Conservation (phyloP, 2,329 filamentous ascomycete genomes). For the Penicillium sp. region DNA sequence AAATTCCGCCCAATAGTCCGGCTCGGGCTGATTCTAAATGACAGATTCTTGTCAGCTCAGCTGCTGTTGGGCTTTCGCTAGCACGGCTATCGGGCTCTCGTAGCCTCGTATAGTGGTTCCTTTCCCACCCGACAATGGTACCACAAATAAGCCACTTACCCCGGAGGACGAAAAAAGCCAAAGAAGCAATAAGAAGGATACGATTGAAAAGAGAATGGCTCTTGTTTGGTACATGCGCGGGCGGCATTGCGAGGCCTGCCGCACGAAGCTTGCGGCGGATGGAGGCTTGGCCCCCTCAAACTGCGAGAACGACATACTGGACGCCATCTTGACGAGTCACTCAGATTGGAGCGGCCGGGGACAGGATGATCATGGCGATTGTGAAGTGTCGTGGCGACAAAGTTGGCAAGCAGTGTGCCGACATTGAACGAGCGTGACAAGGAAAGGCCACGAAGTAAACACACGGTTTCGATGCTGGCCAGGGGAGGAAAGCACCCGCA, state of each 20-base stretch:
- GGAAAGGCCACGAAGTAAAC: constrained; percentile 15
- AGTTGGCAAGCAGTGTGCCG: neutral
- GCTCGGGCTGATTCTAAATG: constrained; percentile 18
- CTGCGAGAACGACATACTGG: constrained; percentile 20
- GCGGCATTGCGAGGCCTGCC: constrained; percentile 23
- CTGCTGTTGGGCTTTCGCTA: neutral
- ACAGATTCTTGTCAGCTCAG: neutral
- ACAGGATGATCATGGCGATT: constrained; percentile 8
- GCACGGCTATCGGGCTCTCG: neutral
- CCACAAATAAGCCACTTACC: constrained; percentile 13
- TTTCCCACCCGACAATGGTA: neutral
- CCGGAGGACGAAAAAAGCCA: constrained; percentile 15
- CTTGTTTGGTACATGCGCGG: constrained; percentile 24
- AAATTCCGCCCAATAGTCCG: constrained; percentile 30
- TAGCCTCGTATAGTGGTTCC: too few species aligned
- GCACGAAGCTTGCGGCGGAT: constrained; percentile 17
- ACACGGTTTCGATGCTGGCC: constrained; percentile 2
- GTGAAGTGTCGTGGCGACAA: neutral
- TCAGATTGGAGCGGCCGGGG: neutral
- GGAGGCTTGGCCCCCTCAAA: constrained; percentile 21
- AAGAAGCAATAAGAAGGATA: constrained; percentile 23
- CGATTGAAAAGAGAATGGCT: constrained; percentile 15
- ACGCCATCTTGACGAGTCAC: constrained; percentile 20
- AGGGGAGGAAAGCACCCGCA: constrained; percentile 9
- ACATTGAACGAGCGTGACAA: constrained; percentile 5